Evolutionary conservation across 306 rosid genomes (phyloP), one percentile per base, ranked within the genome.

Genomic region (Cicer arietinum): DNA sequence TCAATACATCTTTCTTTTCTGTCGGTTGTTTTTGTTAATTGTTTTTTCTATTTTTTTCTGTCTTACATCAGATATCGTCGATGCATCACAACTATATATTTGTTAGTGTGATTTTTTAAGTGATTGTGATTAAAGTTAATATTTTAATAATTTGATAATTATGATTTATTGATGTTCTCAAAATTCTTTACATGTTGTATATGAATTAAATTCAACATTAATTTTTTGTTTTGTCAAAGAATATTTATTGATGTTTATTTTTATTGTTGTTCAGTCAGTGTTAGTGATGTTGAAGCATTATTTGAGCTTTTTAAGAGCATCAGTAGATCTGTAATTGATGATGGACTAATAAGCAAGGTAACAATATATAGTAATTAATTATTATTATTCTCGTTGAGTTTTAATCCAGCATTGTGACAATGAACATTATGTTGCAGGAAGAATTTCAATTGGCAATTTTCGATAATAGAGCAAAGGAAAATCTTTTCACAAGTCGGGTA

Each of bases 261-360:
- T 45, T 30, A 30, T 30, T 87, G 9, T 66, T 78, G 85, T 76
- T 18, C 86, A 94, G 98, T 94, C 47, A 84, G 90, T 10, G 89
- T 94, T 10, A 91, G 91, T 14, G 98, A 94, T 73, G 90, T 91
- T 79, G 98, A 94, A 89, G 98, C 98, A 57, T 78, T 94, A 13
- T 90, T 86, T 81, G 98, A 94, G 84, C 94, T 94, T 53, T 94
- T 81, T 61, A 94, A 94, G 88, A 88, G 86, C 75, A 91, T 91
- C 59, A 90, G 98, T 79, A 45, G 88, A 39, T 91, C 97, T 3
- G 86, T 94, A 67, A 64, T 78, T 73, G 96, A 91, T 65, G 98
- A 94, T 86, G 97, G 94, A 63, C 80, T 94, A 43, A 94, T 94
- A 89, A 91, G 84, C 79, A 89, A 94, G 97, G 98, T 91, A 90